Evolutionary conservation across 192 early-diverging fungal genomes (phyloP).

Genomic region (Jimgerdemannia flammicorona): DNA sequence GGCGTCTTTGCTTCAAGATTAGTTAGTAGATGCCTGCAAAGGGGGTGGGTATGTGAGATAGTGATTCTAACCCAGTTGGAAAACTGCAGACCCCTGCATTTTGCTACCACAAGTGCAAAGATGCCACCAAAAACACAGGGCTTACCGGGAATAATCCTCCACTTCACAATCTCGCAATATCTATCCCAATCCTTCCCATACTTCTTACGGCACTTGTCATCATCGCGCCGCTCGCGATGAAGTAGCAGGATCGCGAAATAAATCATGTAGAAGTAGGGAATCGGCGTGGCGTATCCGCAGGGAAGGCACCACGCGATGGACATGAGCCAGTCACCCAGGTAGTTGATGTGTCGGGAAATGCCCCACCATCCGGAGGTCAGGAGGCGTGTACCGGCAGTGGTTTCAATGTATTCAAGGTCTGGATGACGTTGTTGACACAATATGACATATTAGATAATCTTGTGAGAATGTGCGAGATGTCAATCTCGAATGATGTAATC

Average conservation of each 20-base stretch:
- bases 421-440: background rate
- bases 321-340: constrained; percentile 93
- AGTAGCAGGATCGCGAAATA: constrained; percentile 91
- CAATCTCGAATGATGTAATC: no score
- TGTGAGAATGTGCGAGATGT: no score
- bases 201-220: constrained; percentile 85
- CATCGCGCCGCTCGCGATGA: constrained; percentile 88
- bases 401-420: constrained; percentile 84
- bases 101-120: background rate
- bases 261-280: constrained; percentile 92
- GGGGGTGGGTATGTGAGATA: no score
- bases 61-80: no score
- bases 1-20: no score
- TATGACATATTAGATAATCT: background rate
- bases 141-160: constrained; percentile 76
- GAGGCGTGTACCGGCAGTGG: constrained; percentile 75
- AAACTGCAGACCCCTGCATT: no score
- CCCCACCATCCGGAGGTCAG: constrained; percentile 96
- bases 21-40: no score
- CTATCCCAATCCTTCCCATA: constrained; percentile 92
- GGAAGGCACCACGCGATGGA: constrained; percentile 87
- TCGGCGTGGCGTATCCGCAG: constrained; percentile 69
- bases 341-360: constrained; percentile 90
- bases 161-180: constrained; percentile 80
- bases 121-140: background rate